These are phyloP conservation scores for Aspergillus sp. DNA, from an alignment of 2,329 filamentous ascomycete genomes.

Conservation along the genomic window DNA sequence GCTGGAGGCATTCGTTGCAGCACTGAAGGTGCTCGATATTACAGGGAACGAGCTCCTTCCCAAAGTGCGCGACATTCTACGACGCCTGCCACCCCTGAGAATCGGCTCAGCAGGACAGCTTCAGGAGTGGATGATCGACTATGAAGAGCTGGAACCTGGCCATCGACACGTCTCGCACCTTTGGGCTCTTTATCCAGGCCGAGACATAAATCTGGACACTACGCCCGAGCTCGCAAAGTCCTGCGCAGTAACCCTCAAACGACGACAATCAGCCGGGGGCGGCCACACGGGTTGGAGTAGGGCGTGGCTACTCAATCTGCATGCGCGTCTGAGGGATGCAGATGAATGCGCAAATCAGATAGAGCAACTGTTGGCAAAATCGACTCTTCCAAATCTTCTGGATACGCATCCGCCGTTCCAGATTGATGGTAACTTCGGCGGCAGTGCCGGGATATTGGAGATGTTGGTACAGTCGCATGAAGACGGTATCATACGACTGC, in stretches of 20 bases:
- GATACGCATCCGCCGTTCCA: constrained; percentile 51
- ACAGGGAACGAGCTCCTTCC: constrained; percentile 19
- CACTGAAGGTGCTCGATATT: constrained; percentile 9
- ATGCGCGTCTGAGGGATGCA: constrained; percentile 46
- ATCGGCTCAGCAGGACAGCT: constrained; percentile 27
- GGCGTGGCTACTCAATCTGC: constrained; percentile 52
- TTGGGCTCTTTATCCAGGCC: constrained; percentile 49
- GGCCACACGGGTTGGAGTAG: constrained; percentile 55
- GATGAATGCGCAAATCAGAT: constrained; percentile 41
- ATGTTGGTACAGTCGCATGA: constrained; percentile 45
- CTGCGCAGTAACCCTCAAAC: constrained; percentile 23
- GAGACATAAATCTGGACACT: constrained; percentile 34
- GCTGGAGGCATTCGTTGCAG: constrained; percentile 33
- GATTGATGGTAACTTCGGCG: constrained; percentile 54
- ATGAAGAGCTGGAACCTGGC: constrained; percentile 44
- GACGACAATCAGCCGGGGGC: constrained; percentile 41
- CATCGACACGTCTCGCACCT: constrained; percentile 54
- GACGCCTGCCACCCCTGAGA: constrained; percentile 23
- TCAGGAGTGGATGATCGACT: constrained; percentile 36
- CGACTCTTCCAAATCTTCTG: constrained; percentile 47
- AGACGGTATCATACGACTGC: constrained; percentile 34
- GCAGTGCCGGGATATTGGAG: constrained; percentile 49
- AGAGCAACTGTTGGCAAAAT: constrained; percentile 39
- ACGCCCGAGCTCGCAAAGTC: constrained; percentile 34
- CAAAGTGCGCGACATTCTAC: constrained; percentile 10